Evolutionary conservation across 805 yeast genomes (phyloP).

Genomic region (Suhomyces sp.): DNA sequence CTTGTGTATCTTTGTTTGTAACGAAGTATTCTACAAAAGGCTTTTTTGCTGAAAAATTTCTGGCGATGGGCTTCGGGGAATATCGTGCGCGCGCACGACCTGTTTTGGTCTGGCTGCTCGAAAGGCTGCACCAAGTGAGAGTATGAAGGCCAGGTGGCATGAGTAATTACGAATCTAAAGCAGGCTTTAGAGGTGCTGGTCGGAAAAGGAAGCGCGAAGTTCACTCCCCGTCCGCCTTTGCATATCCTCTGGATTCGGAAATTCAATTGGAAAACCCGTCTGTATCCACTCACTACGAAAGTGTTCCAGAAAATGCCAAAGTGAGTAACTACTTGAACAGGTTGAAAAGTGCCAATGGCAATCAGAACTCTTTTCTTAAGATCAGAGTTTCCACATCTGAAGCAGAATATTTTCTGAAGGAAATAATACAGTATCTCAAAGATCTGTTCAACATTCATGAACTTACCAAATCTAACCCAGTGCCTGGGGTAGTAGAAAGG

Average conservation of each 20-base stretch:
- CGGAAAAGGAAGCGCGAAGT: slow-evolving; percentile 2
- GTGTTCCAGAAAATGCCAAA: slow-evolving; percentile 23
- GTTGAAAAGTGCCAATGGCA: slow-evolving; percentile 7
- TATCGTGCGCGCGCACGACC: slow-evolving; percentile 1
- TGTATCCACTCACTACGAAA: slow-evolving; percentile 4
- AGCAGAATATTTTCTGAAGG: slow-evolving; percentile 20
- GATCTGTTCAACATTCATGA: slow-evolving; percentile 20
- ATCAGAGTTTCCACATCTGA: slow-evolving; percentile 24
- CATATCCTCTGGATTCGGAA: background rate
- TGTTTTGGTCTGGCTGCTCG: background rate
- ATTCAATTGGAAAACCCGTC: slow-evolving; percentile 6
- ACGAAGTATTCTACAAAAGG: slow-evolving; percentile 1
- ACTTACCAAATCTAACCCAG: slow-evolving; percentile 18
- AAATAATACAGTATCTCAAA: slow-evolving; percentile 13
- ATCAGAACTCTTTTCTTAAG: slow-evolving; percentile 12
- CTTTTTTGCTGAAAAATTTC: slow-evolving; percentile 10
- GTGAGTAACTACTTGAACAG: slow-evolving; percentile 23
- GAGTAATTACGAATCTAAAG: slow-evolving; percentile 1
- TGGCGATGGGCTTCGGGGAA: slow-evolving; percentile 5
- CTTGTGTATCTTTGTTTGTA: slow-evolving; percentile 6
- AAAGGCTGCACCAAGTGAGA: background rate
- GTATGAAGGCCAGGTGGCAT: background rate
- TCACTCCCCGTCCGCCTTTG: background rate
- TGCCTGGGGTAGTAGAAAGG: slow-evolving; percentile 29
- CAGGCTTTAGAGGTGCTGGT: slow-evolving; percentile 1